Evolutionary conservation across 441 rosid species (phyloP).

Genomic region (Eruca vesicaria): DNA sequence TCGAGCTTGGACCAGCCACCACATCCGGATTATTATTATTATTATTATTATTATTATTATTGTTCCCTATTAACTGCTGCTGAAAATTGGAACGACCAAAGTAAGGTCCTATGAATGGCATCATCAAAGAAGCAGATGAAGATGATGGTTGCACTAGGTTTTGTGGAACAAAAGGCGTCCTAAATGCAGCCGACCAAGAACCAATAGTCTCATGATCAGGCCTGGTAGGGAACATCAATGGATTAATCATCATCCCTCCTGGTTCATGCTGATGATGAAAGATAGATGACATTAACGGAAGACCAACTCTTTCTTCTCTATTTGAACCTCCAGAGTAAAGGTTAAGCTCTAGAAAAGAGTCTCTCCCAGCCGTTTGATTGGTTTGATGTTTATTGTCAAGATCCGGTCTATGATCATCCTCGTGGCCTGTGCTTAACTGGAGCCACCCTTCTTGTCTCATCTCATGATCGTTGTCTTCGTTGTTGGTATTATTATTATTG

Average conservation of each 20-base stretch:
- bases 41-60: slow-evolving; percentile 7
- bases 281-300: slow-evolving; percentile 44
- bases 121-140: slow-evolving; percentile 44
- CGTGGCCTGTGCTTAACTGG: slow-evolving; percentile 70
- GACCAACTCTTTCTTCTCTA: slow-evolving; percentile 29
- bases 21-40: slow-evolving; percentile 35
- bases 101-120: slow-evolving; percentile 62
- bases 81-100: slow-evolving; percentile 57
- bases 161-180: slow-evolving; percentile 40
- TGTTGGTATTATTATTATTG: slow-evolving; percentile 3
- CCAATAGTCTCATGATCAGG: slow-evolving; percentile 50
- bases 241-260: slow-evolving; percentile 44
- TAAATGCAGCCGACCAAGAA: slow-evolving; percentile 55
- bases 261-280: slow-evolving; percentile 55
- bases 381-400: slow-evolving; percentile 35
- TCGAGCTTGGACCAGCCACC: slow-evolving; percentile 68
- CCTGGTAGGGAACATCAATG: slow-evolving; percentile 38
- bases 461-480: slow-evolving; percentile 28
- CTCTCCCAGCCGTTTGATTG: slow-evolving; percentile 32
- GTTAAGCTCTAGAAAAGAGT: slow-evolving; percentile 72
- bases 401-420: slow-evolving; percentile 30
- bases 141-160: slow-evolving; percentile 41
- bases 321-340: slow-evolving; percentile 54
- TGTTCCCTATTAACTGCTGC: slow-evolving; percentile 32
- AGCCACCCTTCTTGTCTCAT: slow-evolving; percentile 72